Evolutionary conservation across 345 rosid species (phyloP).

Genomic region (Melaleuca alternifolia): DNA sequence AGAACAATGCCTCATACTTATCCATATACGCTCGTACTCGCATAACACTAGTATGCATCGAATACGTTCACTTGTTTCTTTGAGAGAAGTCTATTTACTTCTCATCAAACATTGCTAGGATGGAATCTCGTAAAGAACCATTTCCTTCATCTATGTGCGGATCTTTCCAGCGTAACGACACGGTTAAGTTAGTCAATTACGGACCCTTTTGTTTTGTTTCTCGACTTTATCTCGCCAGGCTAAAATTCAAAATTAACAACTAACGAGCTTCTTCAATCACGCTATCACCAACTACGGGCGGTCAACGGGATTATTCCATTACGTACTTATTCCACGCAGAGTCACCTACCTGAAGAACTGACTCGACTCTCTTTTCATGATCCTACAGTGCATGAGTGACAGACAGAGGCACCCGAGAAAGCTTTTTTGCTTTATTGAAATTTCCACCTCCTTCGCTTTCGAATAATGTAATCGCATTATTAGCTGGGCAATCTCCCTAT

Average conservation of each 20-base stretch:
- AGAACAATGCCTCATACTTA: neutral
- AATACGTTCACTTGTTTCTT: neutral
- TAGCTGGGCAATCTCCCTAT: neutral
- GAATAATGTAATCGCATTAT: neutral
- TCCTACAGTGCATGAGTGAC: neutral
- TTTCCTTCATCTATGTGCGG: neutral
- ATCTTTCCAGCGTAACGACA: neutral
- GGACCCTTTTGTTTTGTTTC: neutral
- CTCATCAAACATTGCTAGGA: neutral
- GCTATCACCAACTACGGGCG: neutral
- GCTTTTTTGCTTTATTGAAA: neutral
- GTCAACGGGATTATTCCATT: neutral
- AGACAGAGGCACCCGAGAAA: neutral
- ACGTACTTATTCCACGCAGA: neutral
- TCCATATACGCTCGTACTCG: fast-evolving
- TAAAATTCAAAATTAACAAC: neutral
- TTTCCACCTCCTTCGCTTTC: neutral
- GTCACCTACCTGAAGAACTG: neutral
- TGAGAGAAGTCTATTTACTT: neutral
- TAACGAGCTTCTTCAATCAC: neutral
- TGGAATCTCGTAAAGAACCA: neutral
- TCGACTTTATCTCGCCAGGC: neutral
- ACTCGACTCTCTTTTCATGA: neutral
- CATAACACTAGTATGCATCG: neutral
- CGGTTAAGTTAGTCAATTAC: neutral